Conservation (phyloP, 805 yeast species). For the Saturnispora besseyi region DNA sequence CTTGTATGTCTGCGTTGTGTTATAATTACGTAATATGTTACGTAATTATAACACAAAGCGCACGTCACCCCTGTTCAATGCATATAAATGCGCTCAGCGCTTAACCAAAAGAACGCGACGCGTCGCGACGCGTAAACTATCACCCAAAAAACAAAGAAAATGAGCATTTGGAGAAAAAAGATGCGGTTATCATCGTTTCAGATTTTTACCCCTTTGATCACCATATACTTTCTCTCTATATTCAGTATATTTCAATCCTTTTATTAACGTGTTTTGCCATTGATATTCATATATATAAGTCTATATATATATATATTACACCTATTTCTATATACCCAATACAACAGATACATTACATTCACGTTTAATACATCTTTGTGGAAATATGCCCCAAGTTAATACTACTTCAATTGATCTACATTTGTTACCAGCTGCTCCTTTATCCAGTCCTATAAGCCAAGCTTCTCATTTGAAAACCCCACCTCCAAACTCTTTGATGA, state of each 20-base stretch:
- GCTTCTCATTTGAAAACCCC: conserved; percentile 25
- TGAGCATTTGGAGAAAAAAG: neutral
- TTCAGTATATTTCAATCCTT: too few species aligned
- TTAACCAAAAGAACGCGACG: neutral
- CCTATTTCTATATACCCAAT: too few species aligned
- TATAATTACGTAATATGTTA: too few species aligned
- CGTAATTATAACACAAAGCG: neutral
- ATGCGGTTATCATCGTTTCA: neutral
- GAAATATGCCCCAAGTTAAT: too few species aligned
- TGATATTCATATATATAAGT: too few species aligned
- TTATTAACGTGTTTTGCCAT: too few species aligned
- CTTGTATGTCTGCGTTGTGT: too few species aligned
- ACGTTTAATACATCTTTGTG: too few species aligned
- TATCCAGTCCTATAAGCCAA: conserved; percentile 22
- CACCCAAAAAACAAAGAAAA: neutral
- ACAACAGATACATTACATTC: too few species aligned
- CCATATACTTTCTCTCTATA: too few species aligned
- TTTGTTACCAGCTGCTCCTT: conserved; percentile 18
- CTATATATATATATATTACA: too few species aligned
- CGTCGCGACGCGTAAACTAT: neutral
- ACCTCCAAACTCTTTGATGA: conserved; percentile 12
- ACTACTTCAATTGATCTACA: neutral
- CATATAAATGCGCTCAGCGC: too few species aligned
- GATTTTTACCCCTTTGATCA: neutral
- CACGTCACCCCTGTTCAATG: neutral